phyloP scores from a whole-genome alignment of 176 grass and related monocot genomes.

The Phoenix dactylifera region DNA sequence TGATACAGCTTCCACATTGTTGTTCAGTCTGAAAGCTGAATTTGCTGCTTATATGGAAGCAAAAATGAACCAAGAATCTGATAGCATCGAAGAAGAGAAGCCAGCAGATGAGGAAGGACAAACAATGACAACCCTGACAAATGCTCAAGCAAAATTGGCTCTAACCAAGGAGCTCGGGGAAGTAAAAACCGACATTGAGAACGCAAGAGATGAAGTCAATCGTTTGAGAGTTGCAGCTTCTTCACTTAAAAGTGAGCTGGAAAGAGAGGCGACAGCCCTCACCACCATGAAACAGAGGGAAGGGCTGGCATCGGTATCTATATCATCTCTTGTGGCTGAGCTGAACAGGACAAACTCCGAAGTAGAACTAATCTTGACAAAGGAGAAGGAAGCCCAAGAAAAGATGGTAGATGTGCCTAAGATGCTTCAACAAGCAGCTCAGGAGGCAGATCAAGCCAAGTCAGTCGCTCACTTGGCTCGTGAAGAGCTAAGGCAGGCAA shows the following conservation, averaged over 20 bases:
- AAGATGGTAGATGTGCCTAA: background rate
- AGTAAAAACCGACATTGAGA: background rate
- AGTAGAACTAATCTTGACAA: slow-evolving; percentile 1
- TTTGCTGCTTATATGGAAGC: slow-evolving; percentile 35
- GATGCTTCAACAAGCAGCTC: slow-evolving; percentile 1
- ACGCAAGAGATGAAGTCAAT: slow-evolving; percentile 4
- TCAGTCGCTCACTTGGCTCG: background rate
- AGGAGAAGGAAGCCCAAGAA: background rate
- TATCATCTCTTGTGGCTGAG: slow-evolving; percentile 4
- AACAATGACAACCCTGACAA: too few relatives aligned
- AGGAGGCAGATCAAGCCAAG: slow-evolving; percentile 16
- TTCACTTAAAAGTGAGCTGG: slow-evolving; percentile 8
- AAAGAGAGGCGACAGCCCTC: background rate
- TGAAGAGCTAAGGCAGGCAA: slow-evolving; percentile 6
- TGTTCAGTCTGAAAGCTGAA: slow-evolving; percentile 35
- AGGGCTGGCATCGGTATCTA: background rate
- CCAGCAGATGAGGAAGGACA: too few relatives aligned
- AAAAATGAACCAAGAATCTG: slow-evolving; percentile 8
- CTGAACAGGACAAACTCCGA: slow-evolving; percentile 2
- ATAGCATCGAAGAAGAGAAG: background rate
- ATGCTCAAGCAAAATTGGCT: too few relatives aligned
- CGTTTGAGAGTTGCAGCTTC: slow-evolving; percentile 1
- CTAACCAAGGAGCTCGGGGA: slow-evolving; percentile 1
- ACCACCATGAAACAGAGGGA: slow-evolving; percentile 4
- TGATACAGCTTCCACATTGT: slow-evolving; percentile 28